These are phyloP conservation scores for Andrographis paniculata DNA, from an alignment of 305 asterid genomes.

Conservation along the genomic window DNA sequence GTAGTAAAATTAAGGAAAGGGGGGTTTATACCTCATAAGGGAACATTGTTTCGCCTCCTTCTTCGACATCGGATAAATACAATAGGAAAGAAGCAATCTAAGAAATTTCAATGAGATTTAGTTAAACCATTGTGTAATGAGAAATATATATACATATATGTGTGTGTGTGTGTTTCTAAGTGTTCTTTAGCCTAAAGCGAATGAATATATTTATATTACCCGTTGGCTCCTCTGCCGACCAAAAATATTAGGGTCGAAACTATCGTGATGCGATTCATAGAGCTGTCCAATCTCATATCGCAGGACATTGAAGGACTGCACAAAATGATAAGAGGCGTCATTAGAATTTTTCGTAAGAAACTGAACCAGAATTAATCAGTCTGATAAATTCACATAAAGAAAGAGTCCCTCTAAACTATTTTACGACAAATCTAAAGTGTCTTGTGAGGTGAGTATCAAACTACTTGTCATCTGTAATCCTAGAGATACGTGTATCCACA, in stretches of 20 bases:
- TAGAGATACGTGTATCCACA: too few species aligned
- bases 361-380: too few species aligned
- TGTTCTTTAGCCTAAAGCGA: too few species aligned
- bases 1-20: background rate
- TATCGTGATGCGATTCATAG: conserved; percentile 80
- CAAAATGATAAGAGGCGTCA: too few species aligned
- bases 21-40: conserved; percentile 72
- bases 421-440: too few species aligned
- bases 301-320: conserved; percentile 85
- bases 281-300: conserved; percentile 88
- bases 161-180: too few species aligned
- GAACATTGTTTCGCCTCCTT: conserved; percentile 98
- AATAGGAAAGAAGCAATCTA: conserved; percentile 89
- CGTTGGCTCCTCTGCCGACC: conserved; percentile 96
- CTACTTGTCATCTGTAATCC: too few species aligned
- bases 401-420: too few species aligned
- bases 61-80: conserved; percentile 87
- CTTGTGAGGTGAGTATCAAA: too few species aligned
- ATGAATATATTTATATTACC: conserved; percentile 30
- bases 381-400: background rate
- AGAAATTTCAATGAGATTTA: conserved; percentile 12
- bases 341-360: too few species aligned
- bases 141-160: too few species aligned
- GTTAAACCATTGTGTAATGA: background rate
- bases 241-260: conserved; percentile 78